phyloP scores from a whole-genome alignment of 2,329 filamentous ascomycete species.

The Scolecobasidium constrictum region DNA sequence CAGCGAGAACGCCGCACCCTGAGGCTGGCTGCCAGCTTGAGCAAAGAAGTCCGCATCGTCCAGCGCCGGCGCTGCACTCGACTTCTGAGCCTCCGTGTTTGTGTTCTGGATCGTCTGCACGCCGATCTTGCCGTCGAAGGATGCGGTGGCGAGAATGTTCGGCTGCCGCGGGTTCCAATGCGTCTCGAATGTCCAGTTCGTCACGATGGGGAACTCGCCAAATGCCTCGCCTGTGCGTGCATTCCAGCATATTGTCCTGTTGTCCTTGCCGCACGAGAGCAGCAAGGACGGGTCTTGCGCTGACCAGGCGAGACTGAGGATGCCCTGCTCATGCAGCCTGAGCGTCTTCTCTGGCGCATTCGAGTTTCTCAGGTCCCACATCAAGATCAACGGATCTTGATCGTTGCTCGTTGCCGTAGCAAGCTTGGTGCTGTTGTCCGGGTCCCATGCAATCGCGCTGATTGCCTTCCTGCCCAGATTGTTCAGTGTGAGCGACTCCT shows the following conservation, averaged over 20 bases:
- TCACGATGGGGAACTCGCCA: slow-evolving; percentile 91
- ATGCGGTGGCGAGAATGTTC: slow-evolving; percentile 83
- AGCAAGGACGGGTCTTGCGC: slow-evolving; percentile 78
- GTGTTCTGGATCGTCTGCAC: slow-evolving; percentile 93
- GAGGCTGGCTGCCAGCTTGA: slow-evolving; percentile 81
- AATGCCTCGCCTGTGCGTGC: slow-evolving; percentile 78
- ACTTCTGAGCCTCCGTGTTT: slow-evolving; percentile 62
- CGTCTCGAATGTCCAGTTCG: slow-evolving; percentile 98
- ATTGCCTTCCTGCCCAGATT: slow-evolving; percentile 80
- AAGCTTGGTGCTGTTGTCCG: slow-evolving; percentile 82
- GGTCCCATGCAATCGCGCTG: slow-evolving; percentile 95
- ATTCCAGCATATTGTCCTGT: slow-evolving; percentile 92
- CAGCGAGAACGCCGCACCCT: slow-evolving; percentile 80
- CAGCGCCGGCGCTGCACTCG: slow-evolving; percentile 47
- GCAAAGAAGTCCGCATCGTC: slow-evolving; percentile 96
- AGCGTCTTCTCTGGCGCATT: slow-evolving; percentile 85
- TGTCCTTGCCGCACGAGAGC: slow-evolving; percentile 92
- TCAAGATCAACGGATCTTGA: slow-evolving; percentile 71
- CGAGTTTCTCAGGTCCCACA: slow-evolving; percentile 95
- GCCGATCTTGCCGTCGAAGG: slow-evolving; percentile 92
- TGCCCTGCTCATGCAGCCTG: slow-evolving; percentile 85
- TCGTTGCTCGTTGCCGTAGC: slow-evolving; percentile 88
- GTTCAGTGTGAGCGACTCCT: slow-evolving; percentile 91
- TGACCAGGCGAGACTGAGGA: slow-evolving; percentile 93
- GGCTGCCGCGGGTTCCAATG: slow-evolving; percentile 91